These are phyloP conservation scores for Eucalyptus leucophloia DNA, from an alignment of 345 rosid species.

Conservation along the genomic window DNA sequence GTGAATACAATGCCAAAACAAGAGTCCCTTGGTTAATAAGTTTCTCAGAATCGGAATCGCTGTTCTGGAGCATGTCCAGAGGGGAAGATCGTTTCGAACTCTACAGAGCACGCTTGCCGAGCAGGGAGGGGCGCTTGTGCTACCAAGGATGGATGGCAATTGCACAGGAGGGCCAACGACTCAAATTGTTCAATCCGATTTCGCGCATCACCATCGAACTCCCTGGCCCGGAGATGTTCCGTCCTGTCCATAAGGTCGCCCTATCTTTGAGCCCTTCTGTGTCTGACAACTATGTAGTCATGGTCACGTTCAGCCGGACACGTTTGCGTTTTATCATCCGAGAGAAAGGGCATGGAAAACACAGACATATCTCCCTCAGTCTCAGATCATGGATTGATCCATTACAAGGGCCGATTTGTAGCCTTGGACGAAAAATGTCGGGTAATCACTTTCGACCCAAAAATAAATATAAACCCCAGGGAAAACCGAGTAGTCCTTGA, in stretches of 20 bases:
- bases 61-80: no score
- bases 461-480: accelerated
- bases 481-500: background rate
- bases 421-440: background rate
- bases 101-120: no score
- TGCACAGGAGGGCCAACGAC: accelerated
- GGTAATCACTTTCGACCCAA: background rate
- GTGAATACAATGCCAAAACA: no score
- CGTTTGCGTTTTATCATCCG: background rate
- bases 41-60: no score
- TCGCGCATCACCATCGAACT: background rate
- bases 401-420: background rate
- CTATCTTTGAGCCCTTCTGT: background rate
- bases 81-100: no score
- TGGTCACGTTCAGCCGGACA: background rate
- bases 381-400: background rate
- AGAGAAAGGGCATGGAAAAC: background rate
- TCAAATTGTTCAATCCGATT: accelerated
- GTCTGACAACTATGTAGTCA: background rate
- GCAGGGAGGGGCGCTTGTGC: no score
- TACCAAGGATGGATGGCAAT: background rate
- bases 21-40: no score
- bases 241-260: background rate
- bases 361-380: accelerated
- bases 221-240: accelerated